These are phyloP conservation scores for Pythium folliculosum DNA, from an alignment of 352 stramenopile genomes.

Conservation along the genomic window DNA sequence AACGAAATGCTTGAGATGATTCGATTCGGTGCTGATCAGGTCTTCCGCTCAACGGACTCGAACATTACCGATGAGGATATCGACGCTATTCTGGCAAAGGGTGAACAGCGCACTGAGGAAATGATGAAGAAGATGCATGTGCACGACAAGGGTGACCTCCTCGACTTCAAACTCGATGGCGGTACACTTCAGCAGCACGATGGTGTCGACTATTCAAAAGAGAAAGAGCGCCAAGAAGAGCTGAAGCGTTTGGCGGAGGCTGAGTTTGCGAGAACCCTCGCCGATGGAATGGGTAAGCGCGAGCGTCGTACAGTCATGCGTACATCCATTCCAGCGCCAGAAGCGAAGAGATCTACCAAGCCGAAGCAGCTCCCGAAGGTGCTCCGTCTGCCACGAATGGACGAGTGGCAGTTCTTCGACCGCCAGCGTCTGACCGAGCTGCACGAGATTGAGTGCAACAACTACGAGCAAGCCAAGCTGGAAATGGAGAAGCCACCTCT, in stretches of 20 bases:
- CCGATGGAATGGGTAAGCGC: constrained; percentile 82
- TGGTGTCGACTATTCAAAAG: constrained; percentile 95
- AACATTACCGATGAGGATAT: constrained; percentile 99
- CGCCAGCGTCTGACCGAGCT: constrained; percentile 75
- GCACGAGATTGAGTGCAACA: constrained; percentile 80
- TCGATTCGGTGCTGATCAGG: constrained; percentile 97
- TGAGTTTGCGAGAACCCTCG: constrained; percentile 77
- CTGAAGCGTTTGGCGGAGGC: constrained; percentile 82
- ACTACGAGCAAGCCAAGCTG: constrained; percentile 77
- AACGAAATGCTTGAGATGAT: constrained; percentile 97
- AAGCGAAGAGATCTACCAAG: constrained; percentile 62
- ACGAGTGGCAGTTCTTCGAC: constrained; percentile 91
- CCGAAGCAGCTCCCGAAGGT: constrained; percentile 81
- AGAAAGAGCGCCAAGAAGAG: constrained; percentile 86
- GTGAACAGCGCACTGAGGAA: constrained; percentile 84
- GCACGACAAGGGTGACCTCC: constrained; percentile 84
- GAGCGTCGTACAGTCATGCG: constrained; percentile 81
- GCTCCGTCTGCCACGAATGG: constrained; percentile 77
- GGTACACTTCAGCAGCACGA: constrained; percentile 95
- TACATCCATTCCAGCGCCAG: constrained; percentile 46
- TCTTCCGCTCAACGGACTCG: constrained; percentile 96
- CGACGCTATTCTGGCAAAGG: constrained; percentile 95
- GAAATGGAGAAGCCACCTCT: constrained; percentile 78
- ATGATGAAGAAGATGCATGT: constrained; percentile 88
- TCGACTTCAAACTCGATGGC: constrained; percentile 93